These are phyloP conservation scores for Leucogyrophana mollusca DNA, from an alignment of 768 basidiomycete species.

Conservation along the genomic window DNA sequence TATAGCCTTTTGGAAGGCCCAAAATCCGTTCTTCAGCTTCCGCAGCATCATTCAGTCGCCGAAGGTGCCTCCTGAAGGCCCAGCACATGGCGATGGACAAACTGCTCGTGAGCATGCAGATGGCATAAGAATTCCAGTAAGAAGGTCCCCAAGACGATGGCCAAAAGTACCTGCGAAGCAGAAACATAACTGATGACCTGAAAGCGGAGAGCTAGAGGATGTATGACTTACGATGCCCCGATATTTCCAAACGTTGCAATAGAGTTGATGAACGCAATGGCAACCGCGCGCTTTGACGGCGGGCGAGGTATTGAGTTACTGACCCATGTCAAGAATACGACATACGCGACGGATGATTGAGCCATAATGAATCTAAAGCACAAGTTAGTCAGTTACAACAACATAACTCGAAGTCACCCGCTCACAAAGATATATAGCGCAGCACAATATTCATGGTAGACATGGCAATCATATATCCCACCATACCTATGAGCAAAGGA, in stretches of 20 bases:
- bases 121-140: slow-evolving; percentile 69
- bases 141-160: slow-evolving; percentile 66
- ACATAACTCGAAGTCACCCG: neutral
- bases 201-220: slow-evolving; percentile 3
- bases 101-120: slow-evolving; percentile 62
- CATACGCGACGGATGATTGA: slow-evolving; percentile 66
- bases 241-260: slow-evolving; percentile 82
- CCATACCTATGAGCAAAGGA: slow-evolving; percentile 53
- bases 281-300: slow-evolving; percentile 81
- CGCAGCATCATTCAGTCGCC: slow-evolving; percentile 35
- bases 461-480: slow-evolving; percentile 66
- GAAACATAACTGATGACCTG: neutral
- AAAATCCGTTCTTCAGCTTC: slow-evolving; percentile 37
- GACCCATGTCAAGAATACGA: slow-evolving; percentile 57
- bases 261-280: slow-evolving; percentile 76
- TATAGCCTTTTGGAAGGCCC: slow-evolving; percentile 34
- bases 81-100: slow-evolving; percentile 49
- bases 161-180: slow-evolving; percentile 55
- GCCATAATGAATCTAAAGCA: slow-evolving; percentile 68
- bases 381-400: neutral
- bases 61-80: slow-evolving; percentile 43
- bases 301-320: slow-evolving; percentile 68
- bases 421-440: slow-evolving; percentile 65
- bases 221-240: slow-evolving; percentile 62
- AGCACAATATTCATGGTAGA: slow-evolving; percentile 58